Percentiles rank a stretch among this genome's conserved stretches.
Evolutionary conservation across 257 asterid genomes (phyloP).

Genomic region (Paraleonurus japonicus): DNA sequence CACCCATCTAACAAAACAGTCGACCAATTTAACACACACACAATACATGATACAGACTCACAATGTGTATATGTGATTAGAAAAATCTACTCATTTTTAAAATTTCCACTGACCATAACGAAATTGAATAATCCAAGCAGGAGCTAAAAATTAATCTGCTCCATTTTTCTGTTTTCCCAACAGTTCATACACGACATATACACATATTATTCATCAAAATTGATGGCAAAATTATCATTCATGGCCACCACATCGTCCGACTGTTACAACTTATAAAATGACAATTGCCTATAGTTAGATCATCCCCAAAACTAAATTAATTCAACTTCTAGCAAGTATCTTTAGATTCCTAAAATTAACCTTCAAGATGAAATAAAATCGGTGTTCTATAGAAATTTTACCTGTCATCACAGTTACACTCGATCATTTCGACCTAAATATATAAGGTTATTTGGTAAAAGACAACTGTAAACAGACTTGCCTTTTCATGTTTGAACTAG

Average conservation of each 20-base stretch:
- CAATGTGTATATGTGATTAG: no score
- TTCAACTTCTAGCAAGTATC: neutral
- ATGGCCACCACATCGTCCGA: neutral
- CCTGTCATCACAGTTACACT: neutral
- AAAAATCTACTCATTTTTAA: no score
- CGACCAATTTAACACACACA: no score
- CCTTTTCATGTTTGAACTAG: slow-evolving; percentile 43
- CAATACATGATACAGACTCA: no score
- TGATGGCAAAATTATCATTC: neutral
- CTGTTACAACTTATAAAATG: neutral
- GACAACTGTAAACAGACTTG: neutral
- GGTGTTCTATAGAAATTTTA: neutral
- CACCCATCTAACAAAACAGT: no score
- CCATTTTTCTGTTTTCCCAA: no score
- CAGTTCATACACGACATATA: neutral
- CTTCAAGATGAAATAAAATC: neutral
- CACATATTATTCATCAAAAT: neutral
- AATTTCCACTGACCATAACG: no score
- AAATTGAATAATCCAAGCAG: no score
- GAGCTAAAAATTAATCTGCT: no score
- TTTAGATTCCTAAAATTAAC: neutral
- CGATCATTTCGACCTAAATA: neutral
- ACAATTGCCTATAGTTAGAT: neutral
- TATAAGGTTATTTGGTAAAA: neutral
- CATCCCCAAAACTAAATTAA: neutral